Percentiles rank a stretch among this genome's conserved stretches.
phyloP scores from a whole-genome alignment of 1,284 basidiomycete genomes.

The Phylloporus sp. region DNA sequence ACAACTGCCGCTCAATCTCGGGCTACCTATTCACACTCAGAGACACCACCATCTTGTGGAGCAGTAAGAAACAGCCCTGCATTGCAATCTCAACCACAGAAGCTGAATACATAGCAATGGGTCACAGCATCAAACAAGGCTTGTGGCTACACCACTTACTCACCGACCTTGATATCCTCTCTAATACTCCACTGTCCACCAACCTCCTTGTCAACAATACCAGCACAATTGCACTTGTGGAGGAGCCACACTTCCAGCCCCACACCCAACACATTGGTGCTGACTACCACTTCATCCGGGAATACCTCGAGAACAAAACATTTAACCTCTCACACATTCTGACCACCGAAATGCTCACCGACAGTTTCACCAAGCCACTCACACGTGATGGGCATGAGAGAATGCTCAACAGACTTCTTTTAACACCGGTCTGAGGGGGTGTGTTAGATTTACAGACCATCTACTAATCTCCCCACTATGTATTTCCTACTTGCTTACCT shows the following conservation, averaged over 20 bases:
- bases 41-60: conserved; percentile 1
- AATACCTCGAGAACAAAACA: background rate
- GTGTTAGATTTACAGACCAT: no score
- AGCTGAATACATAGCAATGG: no score
- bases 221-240: background rate
- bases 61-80: no score
- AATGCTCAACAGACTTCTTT: no score
- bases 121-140: no score
- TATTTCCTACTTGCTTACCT: no score
- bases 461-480: no score
- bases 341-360: background rate
- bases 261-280: background rate
- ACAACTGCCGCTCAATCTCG: background rate
- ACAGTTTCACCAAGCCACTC: no score
- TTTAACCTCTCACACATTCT: background rate
- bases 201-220: background rate
- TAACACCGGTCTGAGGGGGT: no score
- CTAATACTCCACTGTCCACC: background rate
- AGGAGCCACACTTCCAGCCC: background rate
- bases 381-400: no score
- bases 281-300: background rate
- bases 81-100: no score
- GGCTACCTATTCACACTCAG: conserved; percentile 10
- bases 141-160: no score
- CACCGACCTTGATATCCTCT: background rate